Conservation (phyloP, 2,329 filamentous ascomycete genomes). For the Lachnellula suecica region DNA sequence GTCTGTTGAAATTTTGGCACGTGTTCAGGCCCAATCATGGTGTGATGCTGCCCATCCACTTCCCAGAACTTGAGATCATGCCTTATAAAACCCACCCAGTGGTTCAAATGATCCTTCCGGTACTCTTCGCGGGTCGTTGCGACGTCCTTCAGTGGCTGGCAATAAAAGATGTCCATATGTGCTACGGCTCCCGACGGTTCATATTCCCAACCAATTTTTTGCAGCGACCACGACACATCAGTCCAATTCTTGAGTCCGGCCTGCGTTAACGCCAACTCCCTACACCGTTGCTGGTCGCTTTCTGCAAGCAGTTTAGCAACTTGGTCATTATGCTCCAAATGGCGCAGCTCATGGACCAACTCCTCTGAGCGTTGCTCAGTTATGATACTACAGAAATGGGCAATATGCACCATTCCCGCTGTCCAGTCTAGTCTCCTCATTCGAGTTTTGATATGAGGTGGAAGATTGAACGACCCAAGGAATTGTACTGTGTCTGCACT, state of each 20-base stretch:
- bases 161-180: slow-evolving; percentile 4
- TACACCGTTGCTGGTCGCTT: not conserved
- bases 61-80: not conserved
- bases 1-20: slow-evolving; percentile 2
- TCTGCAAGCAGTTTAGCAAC: not conserved
- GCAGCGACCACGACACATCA: not conserved
- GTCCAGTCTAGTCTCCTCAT: not conserved
- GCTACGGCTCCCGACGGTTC: slow-evolving; percentile 1
- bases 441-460: not conserved
- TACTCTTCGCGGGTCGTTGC: not conserved
- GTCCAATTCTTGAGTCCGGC: not conserved
- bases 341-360: not conserved
- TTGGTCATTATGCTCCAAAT: not conserved
- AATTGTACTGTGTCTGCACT: not conserved
- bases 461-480: not conserved
- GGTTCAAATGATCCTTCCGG: not conserved
- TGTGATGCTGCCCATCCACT: slow-evolving; percentile 7
- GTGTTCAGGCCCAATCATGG: slow-evolving; percentile 8
- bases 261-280: not conserved
- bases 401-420: not conserved
- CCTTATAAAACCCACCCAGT: slow-evolving; percentile 2
- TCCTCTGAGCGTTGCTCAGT: not conserved
- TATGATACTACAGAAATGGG: not conserved
- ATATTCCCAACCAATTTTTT: slow-evolving; percentile 2
- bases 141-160: not conserved